Conservation (phyloP, 1,284 basidiomycete species). For the Ustilago trichophora region DNA sequence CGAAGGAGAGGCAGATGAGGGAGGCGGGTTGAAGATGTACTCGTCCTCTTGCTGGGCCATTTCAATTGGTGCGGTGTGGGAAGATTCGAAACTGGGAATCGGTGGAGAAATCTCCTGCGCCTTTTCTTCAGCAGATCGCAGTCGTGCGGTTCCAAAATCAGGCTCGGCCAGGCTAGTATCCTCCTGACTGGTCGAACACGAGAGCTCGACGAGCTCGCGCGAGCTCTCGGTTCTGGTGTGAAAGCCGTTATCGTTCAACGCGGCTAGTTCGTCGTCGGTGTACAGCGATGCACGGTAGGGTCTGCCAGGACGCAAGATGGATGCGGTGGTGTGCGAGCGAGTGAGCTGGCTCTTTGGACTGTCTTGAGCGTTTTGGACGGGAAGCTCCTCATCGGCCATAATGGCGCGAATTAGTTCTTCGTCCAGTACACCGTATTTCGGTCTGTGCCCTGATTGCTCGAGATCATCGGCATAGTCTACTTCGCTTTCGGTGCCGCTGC, state of each 20-base stretch:
- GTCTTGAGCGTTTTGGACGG: too few species aligned
- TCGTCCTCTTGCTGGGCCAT: too few species aligned
- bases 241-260: slow-evolving; percentile 4
- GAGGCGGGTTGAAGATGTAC: slow-evolving; percentile 32
- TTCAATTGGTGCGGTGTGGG: too few species aligned
- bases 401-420: slow-evolving; percentile 37
- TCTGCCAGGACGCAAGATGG: slow-evolving; percentile 20
- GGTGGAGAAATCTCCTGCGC: slow-evolving; percentile 2
- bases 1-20: too few species aligned
- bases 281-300: slow-evolving; percentile 54
- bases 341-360: too few species aligned
- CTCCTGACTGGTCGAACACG: background rate
- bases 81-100: slow-evolving; percentile 17
- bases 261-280: slow-evolving; percentile 46
- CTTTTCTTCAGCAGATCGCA: slow-evolving; percentile 21
- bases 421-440: slow-evolving; percentile 38
- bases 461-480: slow-evolving; percentile 14
- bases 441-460: slow-evolving; percentile 8
- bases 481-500: slow-evolving; percentile 36
- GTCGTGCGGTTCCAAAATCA: slow-evolving; percentile 39
- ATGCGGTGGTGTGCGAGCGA: slow-evolving; percentile 29
- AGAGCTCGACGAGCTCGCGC: slow-evolving; percentile 31
- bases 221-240: slow-evolving; percentile 41
- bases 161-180: slow-evolving; percentile 1
- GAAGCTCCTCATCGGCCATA: slow-evolving; percentile 26